Evolutionary conservation across 331 rosid genomes (phyloP), one percentile per base, ranked within the genome.

Genomic region (Malus hybrid): DNA sequence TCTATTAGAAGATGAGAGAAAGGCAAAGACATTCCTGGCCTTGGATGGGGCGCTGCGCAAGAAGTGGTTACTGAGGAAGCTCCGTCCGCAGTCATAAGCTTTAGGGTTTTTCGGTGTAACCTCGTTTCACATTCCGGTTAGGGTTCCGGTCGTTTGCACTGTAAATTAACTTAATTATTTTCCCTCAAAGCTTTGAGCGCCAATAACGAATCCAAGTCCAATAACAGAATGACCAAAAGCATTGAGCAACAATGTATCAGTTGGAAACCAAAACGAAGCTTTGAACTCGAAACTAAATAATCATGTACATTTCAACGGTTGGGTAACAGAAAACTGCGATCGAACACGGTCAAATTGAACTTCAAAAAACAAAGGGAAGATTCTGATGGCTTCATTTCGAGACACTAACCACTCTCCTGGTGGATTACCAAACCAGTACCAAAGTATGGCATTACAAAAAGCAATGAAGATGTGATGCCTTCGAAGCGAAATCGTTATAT

Each of bases 31-130:
- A 20, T 86, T 91, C 81, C 70, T 89, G 89, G 93, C 93, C 4
- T 78, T 87, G 82, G 82, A 87, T 71, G 67, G 50, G 48, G 57
- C 86, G 13, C 73, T 89, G 77, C 77, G 97, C 28, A 89, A 83
- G 86, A 91, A 91, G 80, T 89, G 95, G 97, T 79, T 91, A 66
- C 77, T 91, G 30, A 81, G 95, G 80, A 87, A 87, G 87, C 93
- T 89, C 73, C 95, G 90, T 28, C 75, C 75, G 2, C 69, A 20
- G 32, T 71, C 18, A 3, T 30, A 16, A n/a, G 7, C 6, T 7
- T 57, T 20, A 12, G 20, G 22, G 13, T 36, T 22, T 8, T 56
- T 26, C 4, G 8, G 61, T 44, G 73, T 5, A 4, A 18, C 8
- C 2, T 12, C 2, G 52, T 22, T 20, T 36, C n/a, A 5, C 65